Base-by-base conservation (phyloP, 805 yeast genomes). In the Kodamaea kakaduensis region DNA sequence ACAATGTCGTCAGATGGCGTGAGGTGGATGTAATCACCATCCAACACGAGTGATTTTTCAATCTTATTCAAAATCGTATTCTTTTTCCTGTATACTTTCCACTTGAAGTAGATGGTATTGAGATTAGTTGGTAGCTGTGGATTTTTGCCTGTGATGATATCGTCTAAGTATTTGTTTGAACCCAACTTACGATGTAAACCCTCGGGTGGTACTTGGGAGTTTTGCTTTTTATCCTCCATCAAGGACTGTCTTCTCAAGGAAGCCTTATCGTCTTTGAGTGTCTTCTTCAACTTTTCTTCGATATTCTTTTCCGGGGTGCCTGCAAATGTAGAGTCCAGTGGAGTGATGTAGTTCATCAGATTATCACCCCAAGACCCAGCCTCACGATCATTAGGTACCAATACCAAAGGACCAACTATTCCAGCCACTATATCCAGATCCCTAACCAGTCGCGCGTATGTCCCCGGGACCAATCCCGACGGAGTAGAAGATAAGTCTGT, bases 11-110 rank as follows among this genome's bases (percentile, higher is more conserved):
- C 87, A 6, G 88, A 81, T 0, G 97, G 96, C 49, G 86, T 77
- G 32, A 90, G 75, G 50, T 89, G 90, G 9, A 90, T 77, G 50
- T 87, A 88, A 48, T 87, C 95, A n/a, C 97, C 97, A 58, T 90
- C 97, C 24, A 90, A 76, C 1, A 93, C 88, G 20, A 90, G 66
- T 1, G 88, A 76, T 48, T 93, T 77, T 48, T 88, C 95, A 42
- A 85, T 85, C 36, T 88, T 72, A 38, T 78, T 78, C 40, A 84
- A 76, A 45, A 90, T 79, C 0, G 94, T 80, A 15, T 88, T 89
- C 48, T 89, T 90, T 41, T 93, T 76, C 50, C 97, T 71, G 84
- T 87, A 85, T 0, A 90, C 95, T 12, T 77, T 80, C 75, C 88
- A 90, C 49, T 84, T 84, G 52, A 81, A 81, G 52, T 87, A 87